These are phyloP conservation scores for Pachyrhizus erosus DNA, from an alignment of 306 rosid genomes.

Conservation along the genomic window DNA sequence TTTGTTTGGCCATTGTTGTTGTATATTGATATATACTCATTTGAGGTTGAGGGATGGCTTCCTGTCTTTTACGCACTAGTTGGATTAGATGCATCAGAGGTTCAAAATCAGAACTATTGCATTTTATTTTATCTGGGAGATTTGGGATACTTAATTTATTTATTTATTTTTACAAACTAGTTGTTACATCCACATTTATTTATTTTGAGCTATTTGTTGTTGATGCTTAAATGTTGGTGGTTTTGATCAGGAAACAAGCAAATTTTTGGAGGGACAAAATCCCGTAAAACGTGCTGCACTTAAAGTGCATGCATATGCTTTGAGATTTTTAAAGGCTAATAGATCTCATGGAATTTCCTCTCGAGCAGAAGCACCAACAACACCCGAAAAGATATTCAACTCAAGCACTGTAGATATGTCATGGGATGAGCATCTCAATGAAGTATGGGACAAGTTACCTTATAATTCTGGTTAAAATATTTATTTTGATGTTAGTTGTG, in stretches of 20 bases:
- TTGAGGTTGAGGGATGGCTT: not conserved
- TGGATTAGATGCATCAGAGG: not conserved
- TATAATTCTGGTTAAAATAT: constrained; percentile 32
- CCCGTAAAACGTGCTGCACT: constrained; percentile 45
- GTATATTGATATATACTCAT: not conserved
- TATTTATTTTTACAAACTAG: not conserved
- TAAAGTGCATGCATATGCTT: constrained; percentile 69
- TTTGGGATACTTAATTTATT: not conserved
- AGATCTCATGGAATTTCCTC: constrained; percentile 53
- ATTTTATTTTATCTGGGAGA: not conserved
- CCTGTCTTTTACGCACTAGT: not conserved
- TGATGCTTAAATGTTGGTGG: constrained; percentile 36
- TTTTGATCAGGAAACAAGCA: constrained; percentile 63
- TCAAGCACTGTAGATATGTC: constrained; percentile 60
- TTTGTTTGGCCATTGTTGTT: constrained; percentile 3
- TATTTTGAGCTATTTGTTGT: not conserved
- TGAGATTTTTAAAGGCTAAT: constrained; percentile 70
- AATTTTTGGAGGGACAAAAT: constrained; percentile 50
- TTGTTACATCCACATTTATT: constrained; percentile 7
- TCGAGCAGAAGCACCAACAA: constrained; percentile 63
- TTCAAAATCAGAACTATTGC: not conserved
- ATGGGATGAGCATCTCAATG: constrained; percentile 73
- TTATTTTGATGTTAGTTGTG: constrained; percentile 24
- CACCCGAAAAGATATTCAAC: constrained; percentile 71
- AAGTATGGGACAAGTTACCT: constrained; percentile 56